Conservation (phyloP, 148 eudicot species). For the Linanthus parryae region DNA sequence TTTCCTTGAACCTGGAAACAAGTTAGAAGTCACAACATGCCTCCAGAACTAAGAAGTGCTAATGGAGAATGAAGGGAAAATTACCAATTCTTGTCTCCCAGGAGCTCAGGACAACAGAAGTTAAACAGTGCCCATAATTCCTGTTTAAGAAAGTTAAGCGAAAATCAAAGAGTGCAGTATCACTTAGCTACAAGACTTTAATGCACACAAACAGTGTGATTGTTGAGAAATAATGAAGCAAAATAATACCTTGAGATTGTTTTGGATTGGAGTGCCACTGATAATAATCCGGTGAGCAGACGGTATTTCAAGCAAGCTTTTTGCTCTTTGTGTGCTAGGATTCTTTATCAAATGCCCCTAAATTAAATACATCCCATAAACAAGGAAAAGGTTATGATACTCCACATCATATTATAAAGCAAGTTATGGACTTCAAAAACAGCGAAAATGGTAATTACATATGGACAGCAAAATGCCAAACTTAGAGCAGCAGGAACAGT, state of each 20-base stretch:
- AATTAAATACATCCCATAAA: constrained; percentile 6
- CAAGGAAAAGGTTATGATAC: background rate
- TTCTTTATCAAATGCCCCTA: constrained; percentile 98
- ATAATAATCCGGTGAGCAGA: constrained; percentile 82
- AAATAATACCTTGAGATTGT: constrained; percentile 71
- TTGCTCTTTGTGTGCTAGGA: constrained; percentile 95
- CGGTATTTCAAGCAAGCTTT: constrained; percentile 90
- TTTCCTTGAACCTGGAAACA: constrained; percentile 64
- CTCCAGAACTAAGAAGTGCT: background rate
- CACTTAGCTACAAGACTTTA: background rate
- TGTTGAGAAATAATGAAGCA: background rate
- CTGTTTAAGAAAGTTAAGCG: constrained; percentile 23
- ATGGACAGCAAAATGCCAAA: too few relatives aligned
- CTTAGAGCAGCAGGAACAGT: too few relatives aligned
- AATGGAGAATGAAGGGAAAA: background rate
- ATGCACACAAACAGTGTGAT: background rate
- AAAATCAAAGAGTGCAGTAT: constrained; percentile 1
- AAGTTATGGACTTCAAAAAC: too few relatives aligned
- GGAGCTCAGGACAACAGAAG: constrained; percentile 86
- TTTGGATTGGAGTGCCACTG: constrained; percentile 98
- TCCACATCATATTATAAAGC: too few relatives aligned
- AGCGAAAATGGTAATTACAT: too few relatives aligned
- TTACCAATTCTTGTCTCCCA: constrained; percentile 91
- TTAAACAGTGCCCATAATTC: constrained; percentile 96
- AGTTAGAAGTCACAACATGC: constrained; percentile 8